Base-by-base conservation (phyloP, 441 rosid species). In the Eugenia klotzschiana region DNA sequence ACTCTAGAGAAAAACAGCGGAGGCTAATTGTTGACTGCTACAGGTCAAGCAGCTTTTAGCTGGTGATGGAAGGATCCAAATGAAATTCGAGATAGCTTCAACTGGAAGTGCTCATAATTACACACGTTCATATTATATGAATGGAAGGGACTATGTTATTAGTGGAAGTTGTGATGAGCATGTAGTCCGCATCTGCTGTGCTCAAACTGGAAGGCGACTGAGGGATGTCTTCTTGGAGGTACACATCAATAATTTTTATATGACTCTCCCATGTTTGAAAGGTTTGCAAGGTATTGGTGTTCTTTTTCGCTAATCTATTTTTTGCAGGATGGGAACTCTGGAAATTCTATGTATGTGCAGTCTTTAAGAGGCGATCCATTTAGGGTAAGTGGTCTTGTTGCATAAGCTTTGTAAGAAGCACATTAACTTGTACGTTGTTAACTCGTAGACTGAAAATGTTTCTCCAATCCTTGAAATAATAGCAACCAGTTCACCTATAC, bases 161-260 rank as follows among this genome's bases (percentile, higher is more conserved):
- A 92, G 93, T 49, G 92, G 94, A 80, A 91, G 93, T 72, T 87
- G 89, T 53, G 93, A 92, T 49, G 93, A 92, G 87, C 88, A 89
- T 41, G 90, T 87, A 4, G 89, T 91, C 27, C 92, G 79, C 56
- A 79, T 92, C 73, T 92, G 90, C 86, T 90, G 92, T 87, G 89
- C 91, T 81, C 91, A 87, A 83, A 90, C 92, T 11, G 94, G 93
- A 85, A 88, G 94, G 77, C 88, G 93, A 53, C 88, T 92, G 12
- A 91, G 88, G 86, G 92, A 92, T 85, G 88, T 91, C 82, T 84
- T 85, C 50, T 49, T 92, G 85, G 92, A 92, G 92, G 94, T 90
- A 89, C 54, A 51, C 82, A 22, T 69, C 83, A 33, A 16, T 74
- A 29, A 40, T 43, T 49, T 25, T 77, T 51, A 23, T 53, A 9